Percentiles rank a stretch among this genome's conserved stretches.
Conservation (phyloP, 768 basidiomycete genomes). For the Ramaria rubella region DNA sequence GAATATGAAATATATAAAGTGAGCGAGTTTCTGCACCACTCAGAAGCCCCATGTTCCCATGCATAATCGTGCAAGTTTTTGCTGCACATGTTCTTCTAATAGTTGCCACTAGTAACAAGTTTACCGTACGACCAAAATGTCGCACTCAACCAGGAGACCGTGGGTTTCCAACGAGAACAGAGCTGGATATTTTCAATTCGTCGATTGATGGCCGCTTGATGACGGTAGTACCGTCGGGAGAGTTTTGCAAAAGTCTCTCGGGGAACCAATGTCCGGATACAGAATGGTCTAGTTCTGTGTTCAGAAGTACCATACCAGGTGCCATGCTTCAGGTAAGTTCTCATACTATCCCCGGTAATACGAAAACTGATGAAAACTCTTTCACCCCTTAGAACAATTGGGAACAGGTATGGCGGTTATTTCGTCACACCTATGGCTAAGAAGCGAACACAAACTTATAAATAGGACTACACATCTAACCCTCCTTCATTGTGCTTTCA, state of each 20-base stretch:
- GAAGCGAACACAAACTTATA: background rate
- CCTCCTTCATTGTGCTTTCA: conserved; percentile 12
- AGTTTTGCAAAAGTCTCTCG: background rate
- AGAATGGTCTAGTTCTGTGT: background rate
- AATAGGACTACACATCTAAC: conserved; percentile 10
- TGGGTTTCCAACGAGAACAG: background rate
- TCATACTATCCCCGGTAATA: background rate
- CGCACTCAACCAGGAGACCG: conserved; percentile 4
- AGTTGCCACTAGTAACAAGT: background rate
- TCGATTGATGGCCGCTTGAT: conserved; percentile 4
- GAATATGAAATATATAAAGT: too few species aligned
- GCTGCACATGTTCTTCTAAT: too few species aligned
- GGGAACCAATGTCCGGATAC: background rate
- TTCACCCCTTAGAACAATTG: conserved; percentile 6
- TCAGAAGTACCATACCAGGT: conserved; percentile 2
- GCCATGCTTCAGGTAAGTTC: conserved; percentile 10
- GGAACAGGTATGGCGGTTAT: conserved; percentile 9
- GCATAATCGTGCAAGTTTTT: too few species aligned
- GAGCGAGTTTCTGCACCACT: too few species aligned
- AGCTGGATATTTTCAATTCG: background rate
- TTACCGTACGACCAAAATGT: background rate
- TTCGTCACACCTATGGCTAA: background rate
- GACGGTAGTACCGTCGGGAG: background rate
- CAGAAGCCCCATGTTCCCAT: too few species aligned
- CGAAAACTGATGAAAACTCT: background rate